Percentiles rank a stretch among this genome's conserved stretches.
Evolutionary conservation across 192 early-diverging fungal genomes (phyloP).

Genomic region (Backusella westeae): DNA sequence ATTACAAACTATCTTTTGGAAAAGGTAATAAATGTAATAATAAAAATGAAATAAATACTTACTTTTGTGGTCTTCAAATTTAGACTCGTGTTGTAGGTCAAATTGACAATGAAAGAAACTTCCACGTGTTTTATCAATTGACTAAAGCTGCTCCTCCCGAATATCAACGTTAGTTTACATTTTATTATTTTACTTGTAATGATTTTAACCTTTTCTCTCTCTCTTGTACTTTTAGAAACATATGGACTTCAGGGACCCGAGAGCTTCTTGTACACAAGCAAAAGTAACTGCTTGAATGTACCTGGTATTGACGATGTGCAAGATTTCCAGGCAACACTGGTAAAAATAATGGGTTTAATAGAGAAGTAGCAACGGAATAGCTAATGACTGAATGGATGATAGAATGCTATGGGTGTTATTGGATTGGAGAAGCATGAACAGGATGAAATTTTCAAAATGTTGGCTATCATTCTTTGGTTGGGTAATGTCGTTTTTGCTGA

Average conservation of each 20-base stretch:
- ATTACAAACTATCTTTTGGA: constrained; percentile 98
- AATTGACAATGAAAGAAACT: constrained; percentile 93
- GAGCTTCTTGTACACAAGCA: constrained; percentile 73
- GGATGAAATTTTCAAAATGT: constrained; percentile 84
- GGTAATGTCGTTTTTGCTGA: constrained; percentile 93
- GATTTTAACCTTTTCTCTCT: neutral
- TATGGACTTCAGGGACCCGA: constrained; percentile 77
- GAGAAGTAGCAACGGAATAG: neutral
- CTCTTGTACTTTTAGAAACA: constrained; percentile 34
- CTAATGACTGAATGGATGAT: neutral
- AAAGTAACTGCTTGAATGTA: constrained; percentile 75
- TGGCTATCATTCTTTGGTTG: constrained; percentile 93
- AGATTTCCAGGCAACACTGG: constrained; percentile 86
- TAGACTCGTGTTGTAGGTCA: constrained; percentile 93
- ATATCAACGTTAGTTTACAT: constrained; percentile 55
- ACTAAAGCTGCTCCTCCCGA: constrained; percentile 73
- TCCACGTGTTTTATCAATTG: constrained; percentile 96
- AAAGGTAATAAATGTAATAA: constrained; percentile 56
- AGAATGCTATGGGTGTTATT: constrained; percentile 92
- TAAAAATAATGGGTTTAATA: constrained; percentile 13
- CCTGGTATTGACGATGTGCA: constrained; percentile 90
- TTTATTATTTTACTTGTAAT: neutral
- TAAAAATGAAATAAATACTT: neutral
- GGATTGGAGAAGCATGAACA: constrained; percentile 80
- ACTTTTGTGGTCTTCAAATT: neutral